Evolutionary conservation across 192 early-diverging fungal species (phyloP), one percentile per base, ranked within the genome.

Genomic region (Entomortierella lignicola): DNA sequence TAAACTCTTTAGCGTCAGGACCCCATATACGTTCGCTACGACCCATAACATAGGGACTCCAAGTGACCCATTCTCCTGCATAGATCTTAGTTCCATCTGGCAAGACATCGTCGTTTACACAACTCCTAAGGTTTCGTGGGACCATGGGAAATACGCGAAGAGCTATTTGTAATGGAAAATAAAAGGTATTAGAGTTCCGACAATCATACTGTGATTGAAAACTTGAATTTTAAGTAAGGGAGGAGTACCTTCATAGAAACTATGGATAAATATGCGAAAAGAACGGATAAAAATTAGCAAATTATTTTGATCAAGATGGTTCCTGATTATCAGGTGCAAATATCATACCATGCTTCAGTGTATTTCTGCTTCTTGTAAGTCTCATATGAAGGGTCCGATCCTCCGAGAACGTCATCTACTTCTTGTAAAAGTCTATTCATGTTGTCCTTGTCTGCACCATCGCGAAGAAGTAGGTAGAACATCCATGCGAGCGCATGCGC

Each of bases 71-170:
- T 11, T 85, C 81, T 8, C 91, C 90, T 11, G 75, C 81, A 23
- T 68, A 69, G 42, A 94, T 71, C 17, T 68, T 54, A 10, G 85
- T 89, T 8, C 89, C 89, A 64, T 91, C 89, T 8, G 92, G 91
- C 34, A 88, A 71, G 10, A 87, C 51, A 43, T 85, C 84, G 42
- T 93, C 90, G 15, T 86, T 50, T 15, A 89, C 53, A 25, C 85
- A 83, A 26, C 68, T 54, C 69, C 89, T 91, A 6, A 70, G n/a
- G 23, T 91, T 85, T 0, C 23, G 21, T 8, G 91, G 70, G 17
- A 72, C 23, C 18, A 84, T 65, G n/a, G 92, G 92, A 67, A 85
- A 84, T n/a, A 92, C 60, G 8, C 92, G 84, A 15, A 92, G 64
- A 2, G 87, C 80, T 81, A 90, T 84, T 10, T 72, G 37, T n/a